Base-by-base conservation (phyloP, 805 yeast species). In the Teunomyces pallodes region DNA sequence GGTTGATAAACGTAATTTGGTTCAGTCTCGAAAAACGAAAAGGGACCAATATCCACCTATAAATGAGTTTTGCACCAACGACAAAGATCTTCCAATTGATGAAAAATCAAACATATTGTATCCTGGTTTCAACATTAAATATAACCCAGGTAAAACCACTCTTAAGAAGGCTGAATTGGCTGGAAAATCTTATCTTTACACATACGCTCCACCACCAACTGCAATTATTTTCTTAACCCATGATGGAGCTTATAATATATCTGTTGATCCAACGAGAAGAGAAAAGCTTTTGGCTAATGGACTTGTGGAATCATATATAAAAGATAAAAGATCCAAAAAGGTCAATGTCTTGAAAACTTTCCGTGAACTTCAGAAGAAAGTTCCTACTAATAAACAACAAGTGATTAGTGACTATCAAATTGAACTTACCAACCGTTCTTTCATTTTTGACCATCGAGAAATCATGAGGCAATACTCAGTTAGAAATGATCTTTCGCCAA, bases 161-260 rank as follows among this genome's bases (percentile, higher is more conserved):
- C 46, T 45, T 5, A 48, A 54, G 5, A 45, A 47, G 20, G 60
- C 61, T n/a, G 41, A 41, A 6, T n/a, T 57, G 14, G 49, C 58
- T 3, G 67, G 65, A 3, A 56, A 54, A 43, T 52, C 64, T 4
- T 54, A 50, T 49, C 49, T 62, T 38, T 61, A 60, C 48, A 45
- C 63, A 24, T 51, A 45, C 36, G 58, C 74, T 1, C 73, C 74
- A 3, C 57, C 65, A 8, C 76, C 76, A 3, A 27, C 43, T 9
- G 47, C 54, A 24, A 46, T 62, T 16, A 50, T 61, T 13, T 62
- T 62, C 43, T 54, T 52, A 43, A 67, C 74, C 28, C 56, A 57
- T 16, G 67, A 66, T 9, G 76, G 75, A 7, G 58, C 67, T 1
- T 70, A 66, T 48, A 59, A 60, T 33, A 58, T 68, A 14, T 51